Evolutionary conservation across 2,329 filamentous ascomycete genomes (phyloP), one percentile per base, ranked within the genome.

Genomic region (Sporothrix mexicana): DNA sequence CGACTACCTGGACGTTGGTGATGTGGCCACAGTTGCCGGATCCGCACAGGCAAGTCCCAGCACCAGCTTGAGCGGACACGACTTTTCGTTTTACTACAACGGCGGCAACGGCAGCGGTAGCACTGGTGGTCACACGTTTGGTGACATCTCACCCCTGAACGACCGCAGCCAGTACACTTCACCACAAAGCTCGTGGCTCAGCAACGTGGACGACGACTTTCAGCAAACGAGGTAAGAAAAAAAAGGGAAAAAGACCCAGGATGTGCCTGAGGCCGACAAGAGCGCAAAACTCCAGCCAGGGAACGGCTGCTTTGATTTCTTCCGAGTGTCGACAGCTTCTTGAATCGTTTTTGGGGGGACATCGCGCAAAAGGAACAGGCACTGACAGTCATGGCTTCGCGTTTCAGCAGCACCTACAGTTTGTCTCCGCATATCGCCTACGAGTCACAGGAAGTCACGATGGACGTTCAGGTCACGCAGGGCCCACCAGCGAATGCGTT

Each of bases 31-130:
- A 1, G 10, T 55, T 53, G 47, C 47, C 1, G 25, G 61, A 12
- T 66, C 61, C 20, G 61, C 61, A 66, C 61, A 66, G 20, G n/a
- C 20, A 15, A 66, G 61, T 13, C 61, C 61, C 4, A 66, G 61
- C 61, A 47, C 61, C 6, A 66, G 61, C 41, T 43, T 20, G n/a
- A 25, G 61, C 7, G 66, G 23, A 20, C 45, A 51, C 15, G 66
- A 51, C 13, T 68, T 41, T 13, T 36, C 47, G 8, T 9, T 68
- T 68, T n/a, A 13, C 8, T 20, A 20, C 25, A n/a, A 41, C 17
- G 66, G 25, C 13, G 53, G 36, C 25, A 53, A 53, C 30, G 66
- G 66, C 47, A 51, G 15, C 66, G 47, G 66, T 4, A 25, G 47
- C 17, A 17, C 15, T 17, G n/a, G 62, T 13, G 49, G 20, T 5